phyloP scores from a whole-genome alignment of 2,329 filamentous ascomycete genomes.

The Neurospora crassa region DNA sequence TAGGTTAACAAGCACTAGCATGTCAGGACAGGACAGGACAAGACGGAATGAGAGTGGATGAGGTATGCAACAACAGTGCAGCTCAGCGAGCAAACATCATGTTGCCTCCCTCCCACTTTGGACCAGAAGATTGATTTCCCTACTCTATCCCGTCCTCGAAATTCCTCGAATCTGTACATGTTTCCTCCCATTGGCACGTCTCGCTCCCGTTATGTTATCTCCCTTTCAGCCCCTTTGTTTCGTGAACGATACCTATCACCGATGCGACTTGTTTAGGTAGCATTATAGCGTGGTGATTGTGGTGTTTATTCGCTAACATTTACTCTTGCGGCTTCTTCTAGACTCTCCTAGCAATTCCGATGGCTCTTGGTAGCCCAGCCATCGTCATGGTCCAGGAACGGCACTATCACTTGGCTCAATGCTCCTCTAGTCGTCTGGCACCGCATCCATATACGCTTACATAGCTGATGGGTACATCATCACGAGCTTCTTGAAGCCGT shows the following conservation, averaged over 20 bases:
- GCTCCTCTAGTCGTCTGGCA: background rate
- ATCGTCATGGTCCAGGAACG: background rate
- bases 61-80: background rate
- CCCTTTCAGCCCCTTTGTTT: background rate
- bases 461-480: background rate
- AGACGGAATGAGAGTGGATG: background rate
- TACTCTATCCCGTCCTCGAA: background rate
- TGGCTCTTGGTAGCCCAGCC: background rate
- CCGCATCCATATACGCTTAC: background rate
- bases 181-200: background rate
- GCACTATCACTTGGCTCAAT: background rate
- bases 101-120: background rate
- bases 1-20: background rate
- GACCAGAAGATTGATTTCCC: background rate
- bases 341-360: background rate
- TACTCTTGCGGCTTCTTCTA: background rate
- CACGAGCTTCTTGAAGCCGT: background rate
- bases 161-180: background rate
- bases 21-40: background rate
- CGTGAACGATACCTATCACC: background rate
- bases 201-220: background rate
- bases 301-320: background rate
- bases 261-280: background rate
- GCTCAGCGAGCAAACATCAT: background rate
- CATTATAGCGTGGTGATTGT: background rate